phyloP scores from a whole-genome alignment of 129 eudicot genomes.

The Logfia minima region DNA sequence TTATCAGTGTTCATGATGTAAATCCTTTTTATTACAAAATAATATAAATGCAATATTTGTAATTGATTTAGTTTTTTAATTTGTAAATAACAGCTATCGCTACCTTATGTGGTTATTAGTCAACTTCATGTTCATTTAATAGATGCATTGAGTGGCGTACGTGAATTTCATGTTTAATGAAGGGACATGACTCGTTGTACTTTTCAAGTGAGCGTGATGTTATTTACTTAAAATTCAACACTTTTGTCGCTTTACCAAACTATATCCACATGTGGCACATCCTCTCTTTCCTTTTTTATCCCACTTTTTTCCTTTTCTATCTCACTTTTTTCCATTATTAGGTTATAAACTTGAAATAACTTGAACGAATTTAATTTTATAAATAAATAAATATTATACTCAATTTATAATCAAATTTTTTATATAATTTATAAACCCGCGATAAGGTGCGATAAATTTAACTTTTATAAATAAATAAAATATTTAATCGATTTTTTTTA shows the following conservation, averaged over 20 bases:
- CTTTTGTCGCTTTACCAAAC: slow-evolving; percentile 10
- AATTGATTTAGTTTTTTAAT: background rate
- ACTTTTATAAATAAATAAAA: too few relatives aligned
- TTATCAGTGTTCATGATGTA: too few relatives aligned
- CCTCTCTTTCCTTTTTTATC: background rate
- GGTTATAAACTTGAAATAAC: too few relatives aligned
- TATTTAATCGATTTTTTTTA: too few relatives aligned
- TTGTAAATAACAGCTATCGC: slow-evolving; percentile 1
- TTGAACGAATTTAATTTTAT: too few relatives aligned
- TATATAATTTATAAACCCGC: too few relatives aligned
- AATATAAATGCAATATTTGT: background rate
- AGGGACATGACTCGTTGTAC: background rate
- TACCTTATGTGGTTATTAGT: slow-evolving; percentile 25
- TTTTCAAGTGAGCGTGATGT: slow-evolving; percentile 18
- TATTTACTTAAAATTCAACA: slow-evolving; percentile 1
- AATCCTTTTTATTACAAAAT: background rate
- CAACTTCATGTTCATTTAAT: slow-evolving; percentile 17
- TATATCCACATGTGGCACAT: slow-evolving; percentile 7
- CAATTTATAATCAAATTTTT: too few relatives aligned
- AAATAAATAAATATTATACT: too few relatives aligned
- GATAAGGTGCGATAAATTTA: too few relatives aligned
- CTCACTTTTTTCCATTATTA: too few relatives aligned
- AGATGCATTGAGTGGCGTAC: slow-evolving; percentile 22
- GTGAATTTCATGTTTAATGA: slow-evolving; percentile 28
- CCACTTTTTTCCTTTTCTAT: background rate